Conservation (phyloP, 352 stramenopile genomes). For the Globisporangium barbulae region DNA sequence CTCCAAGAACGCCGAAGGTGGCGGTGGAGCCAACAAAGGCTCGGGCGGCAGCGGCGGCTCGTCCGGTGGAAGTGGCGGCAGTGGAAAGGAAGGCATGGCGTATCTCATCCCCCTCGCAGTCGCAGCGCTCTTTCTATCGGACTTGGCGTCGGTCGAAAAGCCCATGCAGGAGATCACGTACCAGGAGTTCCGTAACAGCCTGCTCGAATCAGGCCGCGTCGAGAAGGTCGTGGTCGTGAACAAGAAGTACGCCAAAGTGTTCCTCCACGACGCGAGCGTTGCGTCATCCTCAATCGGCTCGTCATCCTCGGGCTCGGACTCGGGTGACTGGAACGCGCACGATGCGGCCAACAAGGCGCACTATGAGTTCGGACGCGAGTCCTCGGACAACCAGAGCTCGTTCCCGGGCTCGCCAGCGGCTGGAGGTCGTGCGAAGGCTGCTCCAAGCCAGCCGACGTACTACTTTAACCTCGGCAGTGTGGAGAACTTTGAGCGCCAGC, state of each 20-base stretch:
- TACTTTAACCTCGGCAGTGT: constrained; percentile 98
- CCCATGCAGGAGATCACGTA: constrained; percentile 90
- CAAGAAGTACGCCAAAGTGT: constrained; percentile 91
- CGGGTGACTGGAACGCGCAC: constrained; percentile 32
- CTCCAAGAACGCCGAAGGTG: constrained; percentile 43
- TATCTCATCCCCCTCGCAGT: constrained; percentile 75
- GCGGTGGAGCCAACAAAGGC: constrained; percentile 34
- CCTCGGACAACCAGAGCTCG: constrained; percentile 21
- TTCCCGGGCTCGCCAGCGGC: constrained; percentile 3
- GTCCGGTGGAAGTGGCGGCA: constrained; percentile 30
- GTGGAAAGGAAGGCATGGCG: constrained; percentile 56
- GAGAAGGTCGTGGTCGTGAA: constrained; percentile 90
- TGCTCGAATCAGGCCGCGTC: constrained; percentile 81
- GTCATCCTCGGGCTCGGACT: constrained; percentile 11
- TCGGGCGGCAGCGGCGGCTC: constrained; percentile 25
- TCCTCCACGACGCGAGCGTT: constrained; percentile 47
- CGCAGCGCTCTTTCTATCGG: constrained; percentile 69
- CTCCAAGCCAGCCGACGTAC: constrained; percentile 46
- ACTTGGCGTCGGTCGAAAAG: constrained; percentile 71
- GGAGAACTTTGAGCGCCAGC: constrained; percentile 96
- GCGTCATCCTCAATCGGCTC: constrained; percentile 12
- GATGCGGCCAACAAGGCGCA: constrained; percentile 28
- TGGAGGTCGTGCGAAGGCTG: constrained; percentile 17
- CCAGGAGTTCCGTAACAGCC: constrained; percentile 88
- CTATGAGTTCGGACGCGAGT: constrained; percentile 27